Evolutionary conservation across 306 rosid genomes (phyloP).

Genomic region (Prunus dulcis): DNA sequence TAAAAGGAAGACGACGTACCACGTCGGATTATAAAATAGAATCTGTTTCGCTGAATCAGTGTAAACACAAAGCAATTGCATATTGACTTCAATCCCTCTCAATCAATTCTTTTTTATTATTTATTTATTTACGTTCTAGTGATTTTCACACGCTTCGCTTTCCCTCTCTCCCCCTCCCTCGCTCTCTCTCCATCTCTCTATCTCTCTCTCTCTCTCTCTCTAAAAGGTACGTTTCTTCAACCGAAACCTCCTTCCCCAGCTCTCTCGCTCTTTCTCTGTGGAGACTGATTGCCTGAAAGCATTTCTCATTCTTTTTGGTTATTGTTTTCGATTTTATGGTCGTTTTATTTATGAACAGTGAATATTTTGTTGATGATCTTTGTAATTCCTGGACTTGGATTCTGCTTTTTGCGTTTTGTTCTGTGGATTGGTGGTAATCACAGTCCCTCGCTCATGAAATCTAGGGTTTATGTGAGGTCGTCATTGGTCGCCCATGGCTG

Average conservation of each 20-base stretch:
- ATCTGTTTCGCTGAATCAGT: background rate
- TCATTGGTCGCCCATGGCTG: conserved; percentile 38
- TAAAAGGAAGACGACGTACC: background rate
- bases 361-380: background rate
- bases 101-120: background rate
- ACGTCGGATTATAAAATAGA: background rate
- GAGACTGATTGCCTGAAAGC: background rate
- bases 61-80: background rate
- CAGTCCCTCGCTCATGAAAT: conserved; percentile 18
- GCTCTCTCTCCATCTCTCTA: background rate
- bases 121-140: background rate
- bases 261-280: background rate
- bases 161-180: background rate
- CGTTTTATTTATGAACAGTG: background rate
- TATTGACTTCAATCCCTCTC: background rate
- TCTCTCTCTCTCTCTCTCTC: background rate
- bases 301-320: background rate
- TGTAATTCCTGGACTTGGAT: background rate
- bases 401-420: background rate
- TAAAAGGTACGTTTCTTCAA: background rate
- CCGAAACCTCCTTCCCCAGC: background rate
- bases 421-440: background rate
- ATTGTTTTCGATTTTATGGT: background rate
- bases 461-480: conserved; percentile 19
- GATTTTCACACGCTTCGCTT: conserved; percentile 33